Percentiles rank a stretch among this genome's conserved stretches.
These are phyloP conservation scores for Tuber magnatum DNA, from an alignment of 495 filamentous ascomycete genomes.

Conservation along the genomic window DNA sequence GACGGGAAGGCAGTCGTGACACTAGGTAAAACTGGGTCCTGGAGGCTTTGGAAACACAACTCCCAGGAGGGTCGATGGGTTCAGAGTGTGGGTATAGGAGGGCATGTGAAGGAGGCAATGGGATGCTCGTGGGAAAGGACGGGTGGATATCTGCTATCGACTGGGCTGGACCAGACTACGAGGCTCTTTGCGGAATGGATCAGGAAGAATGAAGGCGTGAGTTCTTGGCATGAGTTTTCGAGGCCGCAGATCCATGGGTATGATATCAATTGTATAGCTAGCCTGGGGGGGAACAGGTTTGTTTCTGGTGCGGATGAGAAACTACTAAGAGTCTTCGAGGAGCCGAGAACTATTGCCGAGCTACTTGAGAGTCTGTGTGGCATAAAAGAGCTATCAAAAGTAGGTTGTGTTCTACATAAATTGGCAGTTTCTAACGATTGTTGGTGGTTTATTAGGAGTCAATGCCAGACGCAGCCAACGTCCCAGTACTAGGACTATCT, in stretches of 20 bases:
- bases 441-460: constrained; percentile 34
- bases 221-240: constrained; percentile 90
- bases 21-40: constrained; percentile 84
- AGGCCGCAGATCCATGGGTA: constrained; percentile 97
- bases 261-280: constrained; percentile 87
- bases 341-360: constrained; percentile 73
- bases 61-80: constrained; percentile 58
- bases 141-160: constrained; percentile 80
- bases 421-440: constrained; percentile 13
- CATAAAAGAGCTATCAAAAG: constrained; percentile 44
- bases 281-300: constrained; percentile 62
- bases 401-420: constrained; percentile 3
- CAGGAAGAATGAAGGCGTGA: constrained; percentile 39
- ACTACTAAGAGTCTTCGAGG: constrained; percentile 84
- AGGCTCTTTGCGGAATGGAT: constrained; percentile 82
- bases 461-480: constrained; percentile 79
- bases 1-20: constrained; percentile 65
- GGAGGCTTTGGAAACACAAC: constrained; percentile 70
- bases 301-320: constrained; percentile 98
- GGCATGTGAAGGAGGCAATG: constrained; percentile 72
- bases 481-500: constrained; percentile 89
- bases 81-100: constrained; percentile 68
- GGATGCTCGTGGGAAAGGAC: constrained; percentile 76
- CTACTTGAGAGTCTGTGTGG: constrained; percentile 64
- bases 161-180: constrained; percentile 90